phyloP scores from a whole-genome alignment of 495 filamentous ascomycete species.

The Platismatia glauca region DNA sequence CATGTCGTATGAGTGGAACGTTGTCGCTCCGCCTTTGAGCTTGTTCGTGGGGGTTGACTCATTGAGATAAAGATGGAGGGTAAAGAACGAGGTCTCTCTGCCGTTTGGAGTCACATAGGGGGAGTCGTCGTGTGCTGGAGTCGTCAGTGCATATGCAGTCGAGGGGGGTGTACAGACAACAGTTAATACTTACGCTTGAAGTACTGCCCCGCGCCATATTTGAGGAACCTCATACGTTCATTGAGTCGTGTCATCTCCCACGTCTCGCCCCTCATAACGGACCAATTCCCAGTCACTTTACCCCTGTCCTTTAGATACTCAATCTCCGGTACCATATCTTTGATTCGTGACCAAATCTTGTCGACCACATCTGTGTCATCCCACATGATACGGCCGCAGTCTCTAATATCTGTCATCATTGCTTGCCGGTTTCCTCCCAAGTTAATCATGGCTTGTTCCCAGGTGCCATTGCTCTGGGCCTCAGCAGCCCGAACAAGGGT shows the following conservation, averaged over 20 bases:
- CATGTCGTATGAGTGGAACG: constrained; percentile 21
- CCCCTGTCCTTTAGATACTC: constrained; percentile 32
- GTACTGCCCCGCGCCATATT: constrained; percentile 66
- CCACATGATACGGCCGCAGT: constrained; percentile 68
- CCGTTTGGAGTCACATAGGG: constrained; percentile 52
- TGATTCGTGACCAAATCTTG: constrained; percentile 51
- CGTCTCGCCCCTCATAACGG: constrained; percentile 36
- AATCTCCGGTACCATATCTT: constrained; percentile 31
- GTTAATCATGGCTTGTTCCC: constrained; percentile 63
- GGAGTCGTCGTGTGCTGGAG: constrained; percentile 64
- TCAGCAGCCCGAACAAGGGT: constrained; percentile 50
- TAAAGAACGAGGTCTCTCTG: constrained; percentile 56
- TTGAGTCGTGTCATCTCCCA: constrained; percentile 58
- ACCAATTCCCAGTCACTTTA: constrained; percentile 39
- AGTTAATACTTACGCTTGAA: constrained; percentile 50
- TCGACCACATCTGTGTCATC: constrained; percentile 53
- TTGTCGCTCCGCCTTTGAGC: constrained; percentile 28
- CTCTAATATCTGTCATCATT: constrained; percentile 47
- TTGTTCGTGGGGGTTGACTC: constrained; percentile 30
- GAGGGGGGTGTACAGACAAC: no score
- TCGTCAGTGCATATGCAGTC: background rate
- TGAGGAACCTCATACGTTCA: constrained; percentile 71
- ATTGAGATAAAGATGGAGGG: constrained; percentile 79
- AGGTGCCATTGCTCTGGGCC: constrained; percentile 37
- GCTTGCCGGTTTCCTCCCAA: constrained; percentile 52